Base-by-base conservation (phyloP, 2,329 filamentous ascomycete species). In the Rutstroemia sp. region DNA sequence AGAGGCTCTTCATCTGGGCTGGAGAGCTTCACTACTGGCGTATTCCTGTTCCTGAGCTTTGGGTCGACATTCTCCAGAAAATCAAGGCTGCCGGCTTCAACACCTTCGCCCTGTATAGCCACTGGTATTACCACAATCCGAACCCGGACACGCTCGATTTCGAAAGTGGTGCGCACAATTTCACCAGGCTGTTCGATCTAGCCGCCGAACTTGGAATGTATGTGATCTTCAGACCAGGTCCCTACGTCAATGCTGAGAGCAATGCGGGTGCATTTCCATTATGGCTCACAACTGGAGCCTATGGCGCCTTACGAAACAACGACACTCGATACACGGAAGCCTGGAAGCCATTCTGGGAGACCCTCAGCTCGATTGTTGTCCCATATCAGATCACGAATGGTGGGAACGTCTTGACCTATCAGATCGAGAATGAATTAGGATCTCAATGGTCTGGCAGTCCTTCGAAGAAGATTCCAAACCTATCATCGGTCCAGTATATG, bases 11-110 rank as follows among this genome's bases (percentile, higher is more conserved):
- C 8, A 23, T 56, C 19, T 56, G 53, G 53, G 27, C 53, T 2
- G 53, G 53, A 7, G 53, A 65, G 63, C 74, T 81, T 21, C 78
- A 81, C 60, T 80, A 79, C 64, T 77, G 73, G 72, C 58, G 80
- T 64, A 71, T 84, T 3, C 82, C 83, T 0, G 82, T 86, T 2
- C 77, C 81, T 3, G 73, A 75, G 21, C 71, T 87, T 2, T 84
- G 85, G 75, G 74, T 87, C 8, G 89, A 92, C 61, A 68, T 92
- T 2, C 85, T 94, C 61, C 85, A 94, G 65, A 94, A 95, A 71
- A 83, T 92, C 68, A 91, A 87, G 70, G 86, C 88, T 0, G 72
- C 89, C 21, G 65, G 78, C 2, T 92, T 89, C 72, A 92, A 88
- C 63, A 79, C 82, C 42, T 86, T 91, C 1, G 89, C 86, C 0